These are phyloP conservation scores for Yarrowia sp. DNA, from an alignment of 805 yeast genomes.

Conservation along the genomic window DNA sequence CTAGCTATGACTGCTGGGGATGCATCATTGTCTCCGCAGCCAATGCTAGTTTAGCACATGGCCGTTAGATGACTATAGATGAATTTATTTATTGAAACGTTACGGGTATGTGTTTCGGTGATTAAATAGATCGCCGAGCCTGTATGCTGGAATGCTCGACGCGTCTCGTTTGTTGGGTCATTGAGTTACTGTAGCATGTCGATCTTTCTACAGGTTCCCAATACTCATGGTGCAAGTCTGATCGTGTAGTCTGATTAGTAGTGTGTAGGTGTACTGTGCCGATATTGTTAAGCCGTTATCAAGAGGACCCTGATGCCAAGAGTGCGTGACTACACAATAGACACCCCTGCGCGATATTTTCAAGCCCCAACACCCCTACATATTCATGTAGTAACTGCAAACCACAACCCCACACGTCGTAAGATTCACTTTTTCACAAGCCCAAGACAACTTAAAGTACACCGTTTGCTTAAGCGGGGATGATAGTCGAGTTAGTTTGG, in stretches of 20 bases:
- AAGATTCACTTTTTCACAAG: slow-evolving; percentile 15
- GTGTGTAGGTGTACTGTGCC: too few relatives aligned
- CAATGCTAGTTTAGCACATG: too few relatives aligned
- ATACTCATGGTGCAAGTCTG: neutral
- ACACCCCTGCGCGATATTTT: too few relatives aligned
- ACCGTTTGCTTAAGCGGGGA: slow-evolving; percentile 20
- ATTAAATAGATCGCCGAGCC: neutral
- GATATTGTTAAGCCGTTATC: too few relatives aligned
- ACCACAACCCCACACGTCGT: slow-evolving; percentile 6
- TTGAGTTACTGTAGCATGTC: neutral
- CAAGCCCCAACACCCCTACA: too few relatives aligned
- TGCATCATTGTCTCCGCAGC: too few relatives aligned
- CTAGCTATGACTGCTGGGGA: too few relatives aligned
- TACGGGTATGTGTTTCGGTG: neutral
- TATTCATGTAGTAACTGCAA: neutral
- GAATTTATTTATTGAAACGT: neutral
- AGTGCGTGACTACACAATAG: too few relatives aligned
- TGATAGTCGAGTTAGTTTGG: slow-evolving; percentile 11
- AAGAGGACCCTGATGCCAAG: too few relatives aligned
- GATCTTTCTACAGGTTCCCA: neutral
- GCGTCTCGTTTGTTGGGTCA: slow-evolving; percentile 3
- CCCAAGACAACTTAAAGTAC: neutral
- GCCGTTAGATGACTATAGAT: neutral
- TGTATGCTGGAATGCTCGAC: neutral
- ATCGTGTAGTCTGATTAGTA: neutral